These are phyloP conservation scores for Purpureocillium takamizusanense DNA, from an alignment of 2,329 filamentous ascomycete species.

Conservation along the genomic window DNA sequence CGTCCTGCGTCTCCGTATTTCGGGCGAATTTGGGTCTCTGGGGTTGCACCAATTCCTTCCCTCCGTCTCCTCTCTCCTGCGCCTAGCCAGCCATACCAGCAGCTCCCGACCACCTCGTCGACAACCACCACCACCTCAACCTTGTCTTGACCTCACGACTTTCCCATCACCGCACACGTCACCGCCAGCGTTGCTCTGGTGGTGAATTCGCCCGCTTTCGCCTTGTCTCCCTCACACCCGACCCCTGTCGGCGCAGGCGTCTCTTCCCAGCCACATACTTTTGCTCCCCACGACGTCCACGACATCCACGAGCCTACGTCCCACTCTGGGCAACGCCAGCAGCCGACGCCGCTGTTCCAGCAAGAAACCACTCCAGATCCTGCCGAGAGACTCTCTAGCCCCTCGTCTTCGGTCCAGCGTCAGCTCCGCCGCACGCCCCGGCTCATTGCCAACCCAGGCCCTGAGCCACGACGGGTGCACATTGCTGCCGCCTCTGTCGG, in stretches of 20 bases:
- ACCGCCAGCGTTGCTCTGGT: constrained; percentile 14
- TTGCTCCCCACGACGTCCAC: constrained; percentile 42
- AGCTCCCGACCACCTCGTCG: background rate
- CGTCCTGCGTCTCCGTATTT: too few relatives aligned
- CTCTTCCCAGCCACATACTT: constrained; percentile 31
- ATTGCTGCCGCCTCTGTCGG: constrained; percentile 38
- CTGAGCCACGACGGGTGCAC: constrained; percentile 33
- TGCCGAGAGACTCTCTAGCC: constrained; percentile 28
- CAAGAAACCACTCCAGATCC: constrained; percentile 21
- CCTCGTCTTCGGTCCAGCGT: constrained; percentile 36
- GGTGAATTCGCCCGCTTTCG: constrained; percentile 27
- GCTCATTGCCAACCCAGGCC: constrained; percentile 36
- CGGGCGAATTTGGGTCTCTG: too few relatives aligned
- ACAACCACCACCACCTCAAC: background rate
- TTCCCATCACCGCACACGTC: background rate
- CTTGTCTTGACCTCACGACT: too few relatives aligned
- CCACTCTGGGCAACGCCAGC: constrained; percentile 35
- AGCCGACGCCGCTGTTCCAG: constrained; percentile 13
- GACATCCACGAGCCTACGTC: constrained; percentile 40
- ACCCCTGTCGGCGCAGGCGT: constrained; percentile 29
- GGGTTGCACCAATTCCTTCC: background rate
- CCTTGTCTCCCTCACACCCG: constrained; percentile 36
- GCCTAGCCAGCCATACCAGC: background rate
- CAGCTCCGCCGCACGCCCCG: constrained; percentile 43
- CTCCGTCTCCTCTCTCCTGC: background rate